Conservation (phyloP, 768 basidiomycete species). For the Lactifluus pinguis region DNA sequence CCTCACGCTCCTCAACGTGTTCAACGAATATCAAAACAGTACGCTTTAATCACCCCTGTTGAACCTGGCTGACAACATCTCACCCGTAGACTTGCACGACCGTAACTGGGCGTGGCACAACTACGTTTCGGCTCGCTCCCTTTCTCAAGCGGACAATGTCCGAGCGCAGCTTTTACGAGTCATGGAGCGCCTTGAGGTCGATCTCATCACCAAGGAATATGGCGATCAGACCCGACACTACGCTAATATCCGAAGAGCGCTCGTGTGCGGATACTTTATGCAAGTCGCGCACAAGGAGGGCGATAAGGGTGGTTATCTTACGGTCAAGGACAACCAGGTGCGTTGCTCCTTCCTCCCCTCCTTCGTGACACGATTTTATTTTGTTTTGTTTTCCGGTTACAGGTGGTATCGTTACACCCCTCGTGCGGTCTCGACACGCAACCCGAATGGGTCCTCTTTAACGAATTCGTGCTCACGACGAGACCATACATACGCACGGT, state of each 20-base stretch:
- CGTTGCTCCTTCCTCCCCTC: constrained; percentile 14
- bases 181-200: constrained; percentile 87
- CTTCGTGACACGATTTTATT: too few relatives aligned
- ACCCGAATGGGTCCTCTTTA: constrained; percentile 90
- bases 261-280: constrained; percentile 97
- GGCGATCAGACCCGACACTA: constrained; percentile 45
- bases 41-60: constrained; percentile 21
- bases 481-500: constrained; percentile 86
- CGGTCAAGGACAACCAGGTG: constrained; percentile 92
- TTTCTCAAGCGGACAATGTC: constrained; percentile 90
- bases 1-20: constrained; percentile 88
- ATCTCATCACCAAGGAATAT: constrained; percentile 58
- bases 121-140: constrained; percentile 74
- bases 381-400: constrained; percentile 1
- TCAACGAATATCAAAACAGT: constrained; percentile 86
- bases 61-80: background rate
- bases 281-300: constrained; percentile 94
- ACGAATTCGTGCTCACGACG: constrained; percentile 92
- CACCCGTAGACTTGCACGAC: constrained; percentile 38
- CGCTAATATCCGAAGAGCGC: constrained; percentile 65
- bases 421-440: constrained; percentile 80
- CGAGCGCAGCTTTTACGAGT: constrained; percentile 78
- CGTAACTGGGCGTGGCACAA: constrained; percentile 86
- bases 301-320: constrained; percentile 79
- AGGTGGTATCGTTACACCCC: constrained; percentile 73